Conservation (phyloP, 2,329 filamentous ascomycete species). For the Claviceps sp. region DNA sequence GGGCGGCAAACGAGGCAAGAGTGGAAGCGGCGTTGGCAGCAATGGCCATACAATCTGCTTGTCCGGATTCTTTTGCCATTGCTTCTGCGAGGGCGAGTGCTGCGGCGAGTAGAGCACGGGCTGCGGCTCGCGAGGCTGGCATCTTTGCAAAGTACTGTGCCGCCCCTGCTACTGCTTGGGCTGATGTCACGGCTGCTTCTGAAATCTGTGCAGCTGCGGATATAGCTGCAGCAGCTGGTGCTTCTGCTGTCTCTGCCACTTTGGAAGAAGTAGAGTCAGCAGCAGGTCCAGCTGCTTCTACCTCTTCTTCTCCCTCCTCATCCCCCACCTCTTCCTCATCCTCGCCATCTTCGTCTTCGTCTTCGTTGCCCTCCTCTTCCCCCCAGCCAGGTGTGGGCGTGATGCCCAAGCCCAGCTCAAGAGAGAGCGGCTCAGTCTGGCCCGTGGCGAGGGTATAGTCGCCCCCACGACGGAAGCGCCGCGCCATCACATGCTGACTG, state of each 20-base stretch:
- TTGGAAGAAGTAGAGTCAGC: conserved; percentile 16
- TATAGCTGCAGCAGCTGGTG: too few species aligned
- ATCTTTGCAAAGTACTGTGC: too few species aligned
- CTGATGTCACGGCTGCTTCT: conserved; percentile 20
- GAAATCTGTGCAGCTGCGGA: conserved; percentile 16
- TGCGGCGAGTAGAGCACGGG: too few species aligned
- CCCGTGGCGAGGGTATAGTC: conserved; percentile 92
- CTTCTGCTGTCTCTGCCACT: conserved; percentile 26
- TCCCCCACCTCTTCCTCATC: conserved; percentile 21
- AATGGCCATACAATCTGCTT: conserved; percentile 5
- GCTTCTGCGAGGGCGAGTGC: background rate
- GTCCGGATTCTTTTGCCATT: conserved; percentile 18
- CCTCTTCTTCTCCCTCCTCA: conserved; percentile 17
- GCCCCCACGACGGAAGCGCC: conserved; percentile 71
- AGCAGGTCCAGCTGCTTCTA: conserved; percentile 37
- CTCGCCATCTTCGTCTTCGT: conserved; percentile 30
- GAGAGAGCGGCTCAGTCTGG: conserved; percentile 56
- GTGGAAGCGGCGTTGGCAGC: too few species aligned
- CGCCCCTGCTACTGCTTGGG: too few species aligned
- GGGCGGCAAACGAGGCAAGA: too few species aligned
- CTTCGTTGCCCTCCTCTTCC: conserved; percentile 42
- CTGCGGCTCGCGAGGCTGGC: too few species aligned
- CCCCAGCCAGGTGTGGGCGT: conserved; percentile 83
- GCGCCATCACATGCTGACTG: conserved; percentile 64
- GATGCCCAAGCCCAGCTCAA: conserved; percentile 79